Evolutionary conservation across 805 yeast species (phyloP).

Genomic region (Candida manassasensis): DNA sequence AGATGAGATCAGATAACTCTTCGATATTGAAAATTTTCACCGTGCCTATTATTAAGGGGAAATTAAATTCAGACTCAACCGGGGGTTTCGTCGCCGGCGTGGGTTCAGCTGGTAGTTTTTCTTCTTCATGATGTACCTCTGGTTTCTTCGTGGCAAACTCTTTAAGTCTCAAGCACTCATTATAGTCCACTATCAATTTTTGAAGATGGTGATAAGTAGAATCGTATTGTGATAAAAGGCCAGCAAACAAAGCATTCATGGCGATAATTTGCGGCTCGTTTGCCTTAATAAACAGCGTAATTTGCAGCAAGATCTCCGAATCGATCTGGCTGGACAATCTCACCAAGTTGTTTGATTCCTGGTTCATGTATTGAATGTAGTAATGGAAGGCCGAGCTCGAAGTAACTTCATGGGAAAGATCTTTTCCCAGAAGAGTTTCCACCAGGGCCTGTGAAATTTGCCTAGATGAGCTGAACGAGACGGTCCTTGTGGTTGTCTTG

Average conservation of each 20-base stretch:
- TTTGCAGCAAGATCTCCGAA: conserved; percentile 24
- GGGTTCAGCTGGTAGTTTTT: neutral
- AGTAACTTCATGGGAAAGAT: neutral
- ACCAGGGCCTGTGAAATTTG: neutral
- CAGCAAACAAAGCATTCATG: conserved; percentile 18
- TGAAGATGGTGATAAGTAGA: conserved; percentile 22
- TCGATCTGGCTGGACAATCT: conserved; percentile 31
- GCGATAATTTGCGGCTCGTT: conserved; percentile 31
- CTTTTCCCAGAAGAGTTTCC: neutral
- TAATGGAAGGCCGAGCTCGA: conserved; percentile 3
- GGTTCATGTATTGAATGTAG: conserved; percentile 16
- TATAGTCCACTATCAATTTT: conserved; percentile 23
- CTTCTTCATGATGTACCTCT: neutral
- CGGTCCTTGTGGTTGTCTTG: neutral
- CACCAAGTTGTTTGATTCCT: conserved; percentile 21
- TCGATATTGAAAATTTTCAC: conserved; percentile 12
- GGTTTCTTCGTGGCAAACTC: conserved; percentile 21
- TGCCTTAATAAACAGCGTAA: conserved; percentile 31
- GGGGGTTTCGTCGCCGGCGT: conserved; percentile 1
- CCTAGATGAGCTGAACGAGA: neutral
- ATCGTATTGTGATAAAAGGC: conserved; percentile 22
- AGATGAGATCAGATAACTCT: conserved; percentile 21
- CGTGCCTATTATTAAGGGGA: conserved; percentile 32
- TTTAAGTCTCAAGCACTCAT: conserved; percentile 25
- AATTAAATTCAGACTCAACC: conserved; percentile 16